Evolutionary conservation across 2,329 filamentous ascomycete genomes (phyloP), one percentile per base, ranked within the genome.

Genomic region (Colletotrichum shisoi): DNA sequence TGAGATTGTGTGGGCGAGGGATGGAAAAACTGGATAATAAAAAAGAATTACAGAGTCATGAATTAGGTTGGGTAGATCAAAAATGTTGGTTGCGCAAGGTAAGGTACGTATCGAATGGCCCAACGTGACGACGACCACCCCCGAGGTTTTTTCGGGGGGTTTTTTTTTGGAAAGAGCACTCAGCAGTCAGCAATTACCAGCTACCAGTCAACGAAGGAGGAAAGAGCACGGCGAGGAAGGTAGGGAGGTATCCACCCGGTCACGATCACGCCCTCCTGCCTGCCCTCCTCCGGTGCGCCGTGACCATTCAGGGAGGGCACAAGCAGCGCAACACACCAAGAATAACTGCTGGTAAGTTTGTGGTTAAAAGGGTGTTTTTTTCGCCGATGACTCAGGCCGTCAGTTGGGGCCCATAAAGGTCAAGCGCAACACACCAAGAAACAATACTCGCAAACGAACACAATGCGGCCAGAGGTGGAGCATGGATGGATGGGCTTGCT

Each of bases 401-500:
- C n/a, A n/a, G n/a, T n/a, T n/a, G n/a, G n/a, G n/a, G n/a, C n/a
- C n/a, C n/a, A n/a, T n/a, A n/a, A n/a, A n/a, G n/a, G n/a, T n/a
- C n/a, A n/a, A n/a, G n/a, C n/a, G n/a, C n/a, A 34, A 46, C 42
- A 31, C 39, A 39, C 39, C 39, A 37, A 56, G 34, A 39, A n/a
- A 19, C 21, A 54, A 56, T 21, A 56, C 37, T 39, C 52, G 37
- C 42, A 17, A 19, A 31, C 27, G 31, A 34, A 34, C 8, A 34
- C 15, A 34, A 11, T 5, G 13, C 15, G 46, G 17, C 44, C 37
- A 56, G 21, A 48, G 45, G 15, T 24, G 40, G n/a, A 24, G 48
- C 61, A 67, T 54, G 64, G 64, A 67, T 54, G 64, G 64, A 45
- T 67, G 37, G 48, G 15, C 27, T 27, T 42, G n/a, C 52, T 27